These are phyloP conservation scores for Thalassiosira livingstoniorum DNA, from an alignment of 352 stramenopile species.

Conservation along the genomic window DNA sequence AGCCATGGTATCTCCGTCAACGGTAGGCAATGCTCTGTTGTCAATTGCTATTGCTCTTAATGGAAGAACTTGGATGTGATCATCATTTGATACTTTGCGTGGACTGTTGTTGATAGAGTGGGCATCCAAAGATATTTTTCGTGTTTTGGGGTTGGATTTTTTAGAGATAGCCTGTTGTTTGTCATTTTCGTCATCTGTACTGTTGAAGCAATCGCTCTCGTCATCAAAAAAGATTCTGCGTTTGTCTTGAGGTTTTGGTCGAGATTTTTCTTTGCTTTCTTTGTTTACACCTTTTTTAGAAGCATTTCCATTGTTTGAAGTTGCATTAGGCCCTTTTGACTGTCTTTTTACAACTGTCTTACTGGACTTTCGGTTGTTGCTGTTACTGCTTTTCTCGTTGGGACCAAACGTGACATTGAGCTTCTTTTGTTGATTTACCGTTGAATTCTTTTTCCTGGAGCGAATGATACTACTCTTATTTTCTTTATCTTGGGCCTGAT, in stretches of 20 bases:
- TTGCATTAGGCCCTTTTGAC: no score
- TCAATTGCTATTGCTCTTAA: conserved; percentile 44
- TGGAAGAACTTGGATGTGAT: conserved; percentile 28
- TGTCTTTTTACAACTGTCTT: background rate
- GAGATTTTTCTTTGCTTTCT: background rate
- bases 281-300: no score
- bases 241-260: background rate
- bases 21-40: conserved; percentile 44
- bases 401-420: background rate
- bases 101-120: background rate
- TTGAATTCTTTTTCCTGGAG: conserved; percentile 1
- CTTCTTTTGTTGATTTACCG: background rate
- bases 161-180: background rate
- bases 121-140: background rate
- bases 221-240: background rate
- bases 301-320: no score
- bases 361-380: background rate
- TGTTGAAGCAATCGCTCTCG: background rate
- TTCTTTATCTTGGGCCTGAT: background rate
- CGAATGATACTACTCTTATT: background rate
- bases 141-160: background rate
- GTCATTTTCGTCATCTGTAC: conserved; percentile 4
- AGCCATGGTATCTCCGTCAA: conserved; percentile 35
- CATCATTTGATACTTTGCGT: background rate
- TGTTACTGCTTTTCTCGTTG: background rate